These are phyloP conservation scores for Aspergillus calidoustus DNA, from an alignment of 2,329 filamentous ascomycete genomes.

Conservation along the genomic window DNA sequence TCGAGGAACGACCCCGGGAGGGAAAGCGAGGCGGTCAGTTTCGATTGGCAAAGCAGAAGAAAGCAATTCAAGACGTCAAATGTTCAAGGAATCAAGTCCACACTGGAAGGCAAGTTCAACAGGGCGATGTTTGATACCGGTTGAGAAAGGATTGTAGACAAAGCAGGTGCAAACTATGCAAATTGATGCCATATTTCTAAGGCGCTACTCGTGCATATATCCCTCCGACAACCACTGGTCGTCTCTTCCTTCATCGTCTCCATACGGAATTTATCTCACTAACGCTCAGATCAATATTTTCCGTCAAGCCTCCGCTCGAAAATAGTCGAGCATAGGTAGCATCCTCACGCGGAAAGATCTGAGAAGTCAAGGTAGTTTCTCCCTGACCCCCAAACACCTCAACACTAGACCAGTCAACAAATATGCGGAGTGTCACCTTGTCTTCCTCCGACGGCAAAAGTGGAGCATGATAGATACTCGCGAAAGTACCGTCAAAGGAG, in stretches of 20 bases:
- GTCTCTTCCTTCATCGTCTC: slow-evolving; percentile 15
- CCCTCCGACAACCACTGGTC: slow-evolving; percentile 12
- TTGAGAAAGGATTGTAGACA: background rate
- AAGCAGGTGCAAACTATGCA: background rate
- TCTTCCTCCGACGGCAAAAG: slow-evolving; percentile 23
- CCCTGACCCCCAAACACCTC: slow-evolving; percentile 36
- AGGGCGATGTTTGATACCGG: too few species aligned
- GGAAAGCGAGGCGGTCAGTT: background rate
- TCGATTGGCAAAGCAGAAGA: background rate
- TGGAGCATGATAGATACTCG: slow-evolving; percentile 26
- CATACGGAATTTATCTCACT: slow-evolving; percentile 3
- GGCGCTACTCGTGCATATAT: background rate
- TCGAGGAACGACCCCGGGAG: background rate
- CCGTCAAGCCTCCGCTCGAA: background rate
- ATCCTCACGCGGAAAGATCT: slow-evolving; percentile 31
- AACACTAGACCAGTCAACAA: slow-evolving; percentile 36
- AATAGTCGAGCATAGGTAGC: slow-evolving; percentile 16
- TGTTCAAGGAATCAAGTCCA: background rate
- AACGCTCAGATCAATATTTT: background rate
- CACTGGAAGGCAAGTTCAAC: background rate
- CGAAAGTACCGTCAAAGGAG: slow-evolving; percentile 31
- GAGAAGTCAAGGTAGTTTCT: slow-evolving; percentile 32
- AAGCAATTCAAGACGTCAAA: background rate
- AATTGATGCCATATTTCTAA: background rate
- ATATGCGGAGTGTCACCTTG: slow-evolving; percentile 27